phyloP scores from a whole-genome alignment of 2,329 filamentous ascomycete genomes.

The Verticillium albo-atrum region DNA sequence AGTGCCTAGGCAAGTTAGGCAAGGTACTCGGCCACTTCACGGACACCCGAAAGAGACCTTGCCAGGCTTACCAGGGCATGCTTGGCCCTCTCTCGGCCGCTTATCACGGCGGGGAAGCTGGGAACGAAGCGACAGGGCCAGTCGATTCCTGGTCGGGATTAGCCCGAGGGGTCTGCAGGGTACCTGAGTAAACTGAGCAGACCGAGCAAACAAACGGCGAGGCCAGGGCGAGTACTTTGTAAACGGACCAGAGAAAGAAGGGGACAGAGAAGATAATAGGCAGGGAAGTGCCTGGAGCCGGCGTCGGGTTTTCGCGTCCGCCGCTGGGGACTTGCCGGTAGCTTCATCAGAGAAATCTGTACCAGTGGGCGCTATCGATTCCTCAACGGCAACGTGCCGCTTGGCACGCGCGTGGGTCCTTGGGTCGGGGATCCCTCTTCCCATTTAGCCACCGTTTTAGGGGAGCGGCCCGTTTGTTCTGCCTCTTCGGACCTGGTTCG shows the following conservation, averaged over 20 bases:
- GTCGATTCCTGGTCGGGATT: background rate
- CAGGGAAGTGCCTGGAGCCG: background rate
- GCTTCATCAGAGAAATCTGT: background rate
- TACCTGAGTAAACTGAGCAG: background rate
- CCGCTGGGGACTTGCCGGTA: background rate
- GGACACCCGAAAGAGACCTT: background rate
- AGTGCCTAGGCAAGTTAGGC: background rate
- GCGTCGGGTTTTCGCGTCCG: background rate
- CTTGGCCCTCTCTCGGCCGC: background rate
- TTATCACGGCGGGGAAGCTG: background rate
- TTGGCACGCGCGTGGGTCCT: background rate
- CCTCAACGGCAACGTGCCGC: conserved; percentile 3
- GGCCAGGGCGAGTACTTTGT: no score
- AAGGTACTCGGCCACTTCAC: background rate
- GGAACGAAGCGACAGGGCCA: background rate
- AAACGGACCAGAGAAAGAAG: no score
- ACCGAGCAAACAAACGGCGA: background rate
- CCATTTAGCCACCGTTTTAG: background rate
- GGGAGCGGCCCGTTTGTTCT: background rate
- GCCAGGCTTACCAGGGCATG: background rate
- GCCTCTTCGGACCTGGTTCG: background rate
- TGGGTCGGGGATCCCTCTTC: background rate
- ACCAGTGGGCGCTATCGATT: conserved; percentile 3
- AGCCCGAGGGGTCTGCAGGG: background rate
- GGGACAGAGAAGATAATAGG: no score